Conservation (phyloP, 1,284 basidiomycete species). For the Pseudozyma hubeiensis region DNA sequence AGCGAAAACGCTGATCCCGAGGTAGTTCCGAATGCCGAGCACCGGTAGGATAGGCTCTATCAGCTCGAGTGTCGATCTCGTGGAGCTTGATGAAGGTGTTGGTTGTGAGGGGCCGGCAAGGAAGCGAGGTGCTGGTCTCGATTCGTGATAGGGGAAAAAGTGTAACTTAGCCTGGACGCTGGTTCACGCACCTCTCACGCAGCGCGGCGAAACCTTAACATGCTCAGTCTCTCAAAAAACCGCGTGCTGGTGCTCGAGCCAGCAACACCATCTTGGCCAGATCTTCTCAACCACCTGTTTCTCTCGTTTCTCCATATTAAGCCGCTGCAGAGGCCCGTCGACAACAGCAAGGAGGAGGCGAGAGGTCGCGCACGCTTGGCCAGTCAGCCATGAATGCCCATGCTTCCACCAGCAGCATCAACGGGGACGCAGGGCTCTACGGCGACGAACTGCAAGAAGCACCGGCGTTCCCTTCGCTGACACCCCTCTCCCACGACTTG, state of each 20-base stretch:
- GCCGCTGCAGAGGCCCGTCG: no score
- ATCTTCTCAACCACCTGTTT: conserved; percentile 2
- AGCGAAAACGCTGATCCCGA: neutral
- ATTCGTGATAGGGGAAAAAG: neutral
- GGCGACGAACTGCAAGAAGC: neutral
- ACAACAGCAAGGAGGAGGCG: neutral
- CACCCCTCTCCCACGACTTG: conserved; percentile 83
- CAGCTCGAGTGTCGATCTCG: conserved; percentile 7
- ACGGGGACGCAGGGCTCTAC: neutral
- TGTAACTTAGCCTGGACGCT: conserved; percentile 12
- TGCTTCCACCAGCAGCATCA: conserved; percentile 7
- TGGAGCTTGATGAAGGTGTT: neutral
- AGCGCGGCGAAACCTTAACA: neutral
- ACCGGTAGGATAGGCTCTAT: neutral
- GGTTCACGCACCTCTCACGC: neutral
- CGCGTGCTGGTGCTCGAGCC: conserved; percentile 13
- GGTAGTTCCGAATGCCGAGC: neutral
- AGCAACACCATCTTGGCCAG: conserved; percentile 6
- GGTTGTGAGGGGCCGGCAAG: neutral
- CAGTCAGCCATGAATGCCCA: conserved; percentile 3
- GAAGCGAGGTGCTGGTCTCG: conserved; percentile 17
- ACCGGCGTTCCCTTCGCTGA: conserved; percentile 75
- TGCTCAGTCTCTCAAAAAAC: neutral
- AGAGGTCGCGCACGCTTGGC: neutral
- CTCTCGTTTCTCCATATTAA: no score